Conservation (phyloP, 768 basidiomycete species). For the Calocera cornea region DNA sequence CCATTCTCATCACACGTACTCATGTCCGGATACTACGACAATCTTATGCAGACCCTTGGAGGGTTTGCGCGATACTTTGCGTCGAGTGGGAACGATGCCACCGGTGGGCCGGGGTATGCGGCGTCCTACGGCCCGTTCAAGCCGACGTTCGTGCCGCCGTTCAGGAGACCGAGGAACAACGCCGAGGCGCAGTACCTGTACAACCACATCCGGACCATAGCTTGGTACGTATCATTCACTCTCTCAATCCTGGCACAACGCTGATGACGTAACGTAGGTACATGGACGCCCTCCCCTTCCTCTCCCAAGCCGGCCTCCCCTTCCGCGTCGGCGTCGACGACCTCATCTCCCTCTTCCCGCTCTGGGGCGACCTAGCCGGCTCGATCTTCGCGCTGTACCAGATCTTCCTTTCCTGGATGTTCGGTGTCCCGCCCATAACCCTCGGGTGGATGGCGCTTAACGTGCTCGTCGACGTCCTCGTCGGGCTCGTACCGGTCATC, state of each 20-base stretch:
- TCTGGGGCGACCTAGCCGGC: slow-evolving; percentile 11
- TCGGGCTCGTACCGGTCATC: slow-evolving; percentile 12
- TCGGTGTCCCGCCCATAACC: slow-evolving; percentile 10
- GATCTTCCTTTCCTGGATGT: slow-evolving; percentile 11
- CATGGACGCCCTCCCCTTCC: slow-evolving; percentile 12
- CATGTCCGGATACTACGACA: not conserved
- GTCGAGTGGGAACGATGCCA: not conserved
- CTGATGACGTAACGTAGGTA: not conserved
- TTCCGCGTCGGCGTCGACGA: slow-evolving; percentile 13
- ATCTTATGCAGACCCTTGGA: not conserved
- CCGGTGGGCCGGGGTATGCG: not conserved
- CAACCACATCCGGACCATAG: slow-evolving; percentile 12
- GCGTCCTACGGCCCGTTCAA: slow-evolving; percentile 10
- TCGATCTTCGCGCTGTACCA: slow-evolving; percentile 11
- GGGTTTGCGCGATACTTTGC: not conserved
- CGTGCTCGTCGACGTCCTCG: slow-evolving; percentile 8
- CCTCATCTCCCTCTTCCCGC: slow-evolving; percentile 9
- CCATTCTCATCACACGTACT: not conserved
- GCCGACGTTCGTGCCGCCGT: slow-evolving; percentile 7
- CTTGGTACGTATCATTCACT: slow-evolving; percentile 5
- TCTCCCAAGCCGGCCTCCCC: slow-evolving; percentile 10
- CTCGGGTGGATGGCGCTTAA: slow-evolving; percentile 12
- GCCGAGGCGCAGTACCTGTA: slow-evolving; percentile 12
- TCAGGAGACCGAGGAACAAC: slow-evolving; percentile 8
- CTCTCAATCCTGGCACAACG: not conserved